phyloP scores from a whole-genome alignment of 108 stramenopile genomes.

The Aurantiochytrium sp. region DNA sequence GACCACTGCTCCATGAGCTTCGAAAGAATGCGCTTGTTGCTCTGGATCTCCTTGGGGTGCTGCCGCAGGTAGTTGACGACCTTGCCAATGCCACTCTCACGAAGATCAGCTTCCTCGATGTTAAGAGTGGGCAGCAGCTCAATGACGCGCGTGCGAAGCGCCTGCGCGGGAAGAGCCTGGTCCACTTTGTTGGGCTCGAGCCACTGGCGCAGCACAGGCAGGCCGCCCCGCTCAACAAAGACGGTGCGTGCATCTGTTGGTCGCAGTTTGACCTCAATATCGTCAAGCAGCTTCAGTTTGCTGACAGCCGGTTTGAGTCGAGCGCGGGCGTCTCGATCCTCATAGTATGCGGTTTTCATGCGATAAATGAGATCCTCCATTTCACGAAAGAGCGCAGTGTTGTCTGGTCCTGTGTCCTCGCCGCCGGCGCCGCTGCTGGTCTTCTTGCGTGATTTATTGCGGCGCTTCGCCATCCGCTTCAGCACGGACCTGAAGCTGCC shows the following conservation, averaged over 20 bases:
- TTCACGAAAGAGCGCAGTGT: neutral
- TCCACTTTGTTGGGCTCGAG: neutral
- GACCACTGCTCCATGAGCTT: neutral
- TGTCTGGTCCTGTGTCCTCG: neutral
- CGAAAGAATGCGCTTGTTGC: neutral
- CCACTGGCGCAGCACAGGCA: neutral
- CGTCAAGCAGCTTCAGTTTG: neutral
- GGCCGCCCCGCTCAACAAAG: neutral
- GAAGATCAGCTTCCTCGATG: neutral
- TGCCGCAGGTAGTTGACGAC: neutral
- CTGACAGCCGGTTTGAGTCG: neutral
- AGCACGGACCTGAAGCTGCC: neutral
- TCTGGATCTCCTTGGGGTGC: neutral
- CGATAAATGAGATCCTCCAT: neutral
- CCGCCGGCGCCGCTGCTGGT: neutral
- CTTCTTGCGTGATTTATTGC: neutral
- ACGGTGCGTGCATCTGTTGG: neutral
- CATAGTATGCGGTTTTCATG: neutral
- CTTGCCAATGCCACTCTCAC: neutral
- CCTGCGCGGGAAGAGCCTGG: neutral
- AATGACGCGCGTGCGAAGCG: neutral
- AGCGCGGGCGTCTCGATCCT: neutral
- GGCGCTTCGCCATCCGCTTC: neutral
- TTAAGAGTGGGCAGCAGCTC: neutral
- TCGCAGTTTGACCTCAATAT: neutral